Base-by-base conservation (phyloP, 2,329 filamentous ascomycete species). In the Arthroderma sp. region DNA sequence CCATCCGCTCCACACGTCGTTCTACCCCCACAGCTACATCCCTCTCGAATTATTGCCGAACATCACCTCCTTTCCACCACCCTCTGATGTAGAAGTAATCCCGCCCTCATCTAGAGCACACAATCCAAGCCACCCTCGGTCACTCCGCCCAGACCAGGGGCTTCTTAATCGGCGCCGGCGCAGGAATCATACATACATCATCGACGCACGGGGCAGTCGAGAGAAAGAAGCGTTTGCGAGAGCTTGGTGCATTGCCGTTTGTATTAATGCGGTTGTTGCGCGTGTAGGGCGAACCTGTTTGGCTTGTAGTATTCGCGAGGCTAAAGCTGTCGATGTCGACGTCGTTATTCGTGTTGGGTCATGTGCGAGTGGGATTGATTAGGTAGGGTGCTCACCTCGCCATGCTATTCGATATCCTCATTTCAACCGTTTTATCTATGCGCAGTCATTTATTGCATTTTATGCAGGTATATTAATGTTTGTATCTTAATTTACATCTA, bases 221-320 rank as follows among this genome's bases (percentile, higher is more conserved):
- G 55, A 58, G 9, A 63, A 60, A 47, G 66, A 68, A 50, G 58
- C 62, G 0, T 62, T 68, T 43, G 66, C 57, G 5, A 58, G 66
- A 22, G 65, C 66, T 2, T 70, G 66, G 66, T 69, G 66, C 50
- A 61, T 66, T 6, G 58, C 65, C 31, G 58, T 63, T 30, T 67
- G 65, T 8, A 58, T 57, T 36, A 55, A 66, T 53, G 66, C 66
- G 3, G 54, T 69, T 29, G 58, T 69, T 43, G 61, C 65, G 27
- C 56, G 65, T 10, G 58, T 55, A 8, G 62, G 63, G n/a, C 54
- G 59, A 42, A 63, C 59, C 2, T 66, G 64, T 47, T 46, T 66
- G 32, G 59, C 60, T 5, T 68, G 66, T 48, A 66, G 63, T 52
- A 60, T 68, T 8, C 56, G 67, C 15, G 65, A 68, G 52, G 66